These are phyloP conservation scores for Fennellomyces sp. DNA, from an alignment of 371 early-diverging fungal species.

Conservation along the genomic window DNA sequence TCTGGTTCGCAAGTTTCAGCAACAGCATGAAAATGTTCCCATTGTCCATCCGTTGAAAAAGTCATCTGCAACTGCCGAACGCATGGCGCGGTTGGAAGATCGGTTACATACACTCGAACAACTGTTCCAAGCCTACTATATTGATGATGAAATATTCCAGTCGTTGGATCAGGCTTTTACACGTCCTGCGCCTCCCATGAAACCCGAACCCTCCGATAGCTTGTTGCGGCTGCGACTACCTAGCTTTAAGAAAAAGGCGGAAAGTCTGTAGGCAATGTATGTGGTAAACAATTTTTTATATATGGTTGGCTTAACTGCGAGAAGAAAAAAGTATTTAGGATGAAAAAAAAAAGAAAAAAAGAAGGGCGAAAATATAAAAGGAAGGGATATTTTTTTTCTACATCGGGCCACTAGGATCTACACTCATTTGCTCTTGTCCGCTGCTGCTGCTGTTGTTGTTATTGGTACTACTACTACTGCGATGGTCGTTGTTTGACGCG, in stretches of 20 bases:
- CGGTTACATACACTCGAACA: constrained; percentile 34
- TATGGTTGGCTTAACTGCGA: too few species aligned
- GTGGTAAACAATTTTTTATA: too few species aligned
- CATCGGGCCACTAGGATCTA: constrained; percentile 4
- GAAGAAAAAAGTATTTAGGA: neutral
- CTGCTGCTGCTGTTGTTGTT: neutral
- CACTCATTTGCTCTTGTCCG: constrained; percentile 3
- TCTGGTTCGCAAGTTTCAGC: constrained; percentile 14
- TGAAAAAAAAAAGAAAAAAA: neutral
- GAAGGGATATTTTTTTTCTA: neutral
- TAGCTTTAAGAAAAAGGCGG: neutral
- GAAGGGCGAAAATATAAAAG: neutral
- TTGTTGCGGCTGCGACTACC: neutral
- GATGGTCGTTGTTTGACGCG: neutral
- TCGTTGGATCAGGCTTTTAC: constrained; percentile 23
- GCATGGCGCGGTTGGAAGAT: constrained; percentile 31
- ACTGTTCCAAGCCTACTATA: constrained; percentile 40
- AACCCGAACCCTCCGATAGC: neutral
- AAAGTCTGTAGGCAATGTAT: too few species aligned
- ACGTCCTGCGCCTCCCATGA: neutral
- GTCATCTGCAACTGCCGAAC: constrained; percentile 1
- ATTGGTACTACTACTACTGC: too few species aligned
- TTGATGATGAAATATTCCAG: constrained; percentile 40
- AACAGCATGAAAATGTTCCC: constrained; percentile 22
- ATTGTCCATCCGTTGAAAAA: constrained; percentile 33